A percentile compares a stretch with the other conserved stretches of the same genome.
Conservation (phyloP, 441 rosid species). For the Bocquillonia castaneifolia region DNA sequence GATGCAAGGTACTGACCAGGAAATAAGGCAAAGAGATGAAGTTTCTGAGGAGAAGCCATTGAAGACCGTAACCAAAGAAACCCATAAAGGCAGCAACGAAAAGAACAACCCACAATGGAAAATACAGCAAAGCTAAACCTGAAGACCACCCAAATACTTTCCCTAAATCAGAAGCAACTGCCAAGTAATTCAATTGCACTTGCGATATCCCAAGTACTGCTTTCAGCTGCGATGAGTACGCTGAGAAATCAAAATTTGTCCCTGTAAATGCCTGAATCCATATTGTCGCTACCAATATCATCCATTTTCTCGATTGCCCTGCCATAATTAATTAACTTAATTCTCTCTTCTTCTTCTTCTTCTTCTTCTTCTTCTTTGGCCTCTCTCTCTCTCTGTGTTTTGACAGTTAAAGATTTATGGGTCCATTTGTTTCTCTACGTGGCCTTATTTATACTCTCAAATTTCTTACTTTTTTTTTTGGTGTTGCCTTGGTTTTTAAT, state of each 20-base stretch:
- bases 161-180: slow-evolving; percentile 90
- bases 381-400: no score
- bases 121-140: slow-evolving; percentile 62
- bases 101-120: slow-evolving; percentile 69
- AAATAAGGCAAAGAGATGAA: slow-evolving; percentile 66
- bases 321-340: slow-evolving; percentile 33
- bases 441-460: slow-evolving; percentile 6
- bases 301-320: slow-evolving; percentile 82
- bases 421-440: no score
- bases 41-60: slow-evolving; percentile 69
- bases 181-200: slow-evolving; percentile 77
- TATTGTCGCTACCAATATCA: slow-evolving; percentile 71
- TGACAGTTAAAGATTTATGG: no score
- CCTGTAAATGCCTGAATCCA: slow-evolving; percentile 97
- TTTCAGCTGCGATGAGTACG: slow-evolving; percentile 69
- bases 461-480: no score
- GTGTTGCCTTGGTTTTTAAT: no score
- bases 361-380: neutral
- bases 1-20: slow-evolving; percentile 44
- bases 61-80: slow-evolving; percentile 68
- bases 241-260: slow-evolving; percentile 89
- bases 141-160: slow-evolving; percentile 92
- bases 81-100: slow-evolving; percentile 78
- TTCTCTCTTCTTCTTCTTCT: neutral
- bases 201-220: slow-evolving; percentile 70